phyloP scores from a whole-genome alignment of 192 early-diverging fungal species.

The Podila clonocystis region DNA sequence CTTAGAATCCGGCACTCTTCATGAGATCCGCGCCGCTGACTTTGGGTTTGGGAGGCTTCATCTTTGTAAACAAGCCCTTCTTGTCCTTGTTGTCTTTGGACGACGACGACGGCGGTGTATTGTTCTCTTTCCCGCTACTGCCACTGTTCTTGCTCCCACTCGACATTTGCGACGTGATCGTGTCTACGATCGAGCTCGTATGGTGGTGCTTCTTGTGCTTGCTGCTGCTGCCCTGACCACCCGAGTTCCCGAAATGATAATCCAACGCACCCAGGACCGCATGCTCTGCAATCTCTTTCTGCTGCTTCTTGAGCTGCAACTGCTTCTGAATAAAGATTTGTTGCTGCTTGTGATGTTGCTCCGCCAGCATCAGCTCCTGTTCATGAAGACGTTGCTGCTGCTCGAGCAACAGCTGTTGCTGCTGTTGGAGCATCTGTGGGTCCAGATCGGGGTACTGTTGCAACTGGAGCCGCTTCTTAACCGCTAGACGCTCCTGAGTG shows the following conservation, averaged over 20 bases:
- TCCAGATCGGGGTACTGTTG: background rate
- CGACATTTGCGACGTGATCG: background rate
- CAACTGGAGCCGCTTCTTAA: background rate
- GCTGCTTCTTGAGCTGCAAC: constrained; percentile 2
- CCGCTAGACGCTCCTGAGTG: too few species aligned
- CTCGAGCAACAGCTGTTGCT: constrained; percentile 2
- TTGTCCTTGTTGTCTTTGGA: constrained; percentile 8
- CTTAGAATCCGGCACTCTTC: constrained; percentile 18
- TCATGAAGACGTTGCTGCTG: constrained; percentile 8
- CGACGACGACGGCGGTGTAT: background rate
- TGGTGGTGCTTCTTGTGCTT: background rate
- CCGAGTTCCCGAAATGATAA: background rate
- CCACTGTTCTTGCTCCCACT: background rate
- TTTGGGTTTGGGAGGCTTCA: constrained; percentile 14
- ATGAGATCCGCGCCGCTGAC: constrained; percentile 20
- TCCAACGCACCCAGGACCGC: background rate
- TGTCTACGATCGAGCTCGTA: background rate
- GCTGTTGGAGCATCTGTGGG: background rate
- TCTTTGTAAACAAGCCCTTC: constrained; percentile 11
- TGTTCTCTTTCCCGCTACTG: background rate
- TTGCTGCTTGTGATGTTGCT: constrained; percentile 15
- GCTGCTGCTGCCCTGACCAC: background rate
- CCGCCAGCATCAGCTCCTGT: constrained; percentile 19
- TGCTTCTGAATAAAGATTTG: constrained; percentile 11
- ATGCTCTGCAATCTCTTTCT: background rate